phyloP scores from a whole-genome alignment of 2,329 filamentous ascomycete species.

The Hawksworthiomyces lignivorus region DNA sequence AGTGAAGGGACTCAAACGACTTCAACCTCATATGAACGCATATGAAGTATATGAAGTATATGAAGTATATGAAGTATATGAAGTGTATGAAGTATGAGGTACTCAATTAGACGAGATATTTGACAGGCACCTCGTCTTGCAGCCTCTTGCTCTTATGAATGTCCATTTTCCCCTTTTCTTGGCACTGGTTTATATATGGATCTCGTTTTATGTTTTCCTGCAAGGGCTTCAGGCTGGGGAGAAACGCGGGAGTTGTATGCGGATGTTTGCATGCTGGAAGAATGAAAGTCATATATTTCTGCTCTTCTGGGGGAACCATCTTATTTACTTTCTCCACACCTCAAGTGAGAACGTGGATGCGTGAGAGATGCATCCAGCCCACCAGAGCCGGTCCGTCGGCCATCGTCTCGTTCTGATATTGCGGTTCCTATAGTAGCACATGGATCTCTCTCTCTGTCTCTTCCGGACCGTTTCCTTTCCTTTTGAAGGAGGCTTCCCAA shows the following conservation, averaged over 20 bases:
- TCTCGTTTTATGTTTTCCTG: slow-evolving; percentile 1
- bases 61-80: neutral
- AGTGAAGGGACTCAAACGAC: too few relatives aligned
- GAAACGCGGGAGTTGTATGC: too few relatives aligned
- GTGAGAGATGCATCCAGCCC: neutral
- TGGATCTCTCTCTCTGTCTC: neutral
- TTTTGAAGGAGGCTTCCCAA: slow-evolving; percentile 2
- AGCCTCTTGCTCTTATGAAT: neutral
- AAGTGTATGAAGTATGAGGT: too few relatives aligned
- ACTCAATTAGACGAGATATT: slow-evolving; percentile 4
- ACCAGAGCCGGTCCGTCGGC: neutral
- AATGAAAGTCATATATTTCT: too few relatives aligned
- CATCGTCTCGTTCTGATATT: neutral
- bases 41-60: neutral
- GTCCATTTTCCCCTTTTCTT: neutral
- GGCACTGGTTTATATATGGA: neutral
- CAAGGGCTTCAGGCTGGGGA: slow-evolving; percentile 1
- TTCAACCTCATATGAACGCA: too few relatives aligned
- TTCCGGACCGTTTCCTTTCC: neutral
- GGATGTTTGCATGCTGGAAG: too few relatives aligned
- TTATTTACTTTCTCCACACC: too few relatives aligned
- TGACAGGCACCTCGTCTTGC: neutral
- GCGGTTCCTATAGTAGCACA: neutral
- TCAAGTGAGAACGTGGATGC: too few relatives aligned
- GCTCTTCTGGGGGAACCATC: too few relatives aligned